A percentile compares a stretch with the other conserved stretches of the same genome.
phyloP scores from a whole-genome alignment of 345 rosid genomes.

The Dimocarpus longan region DNA sequence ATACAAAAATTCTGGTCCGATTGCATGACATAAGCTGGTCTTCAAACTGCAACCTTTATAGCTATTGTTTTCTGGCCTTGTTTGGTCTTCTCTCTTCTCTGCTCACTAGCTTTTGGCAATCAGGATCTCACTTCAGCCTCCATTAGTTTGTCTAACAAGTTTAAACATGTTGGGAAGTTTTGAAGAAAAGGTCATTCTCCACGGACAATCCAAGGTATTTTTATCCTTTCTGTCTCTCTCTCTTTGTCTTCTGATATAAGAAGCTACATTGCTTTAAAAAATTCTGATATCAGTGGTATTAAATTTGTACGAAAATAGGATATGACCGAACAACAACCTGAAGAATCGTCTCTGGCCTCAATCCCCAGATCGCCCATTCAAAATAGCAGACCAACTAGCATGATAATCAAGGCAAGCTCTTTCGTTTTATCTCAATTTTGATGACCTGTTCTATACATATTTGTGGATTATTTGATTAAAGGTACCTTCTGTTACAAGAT shows the following conservation, averaged over 20 bases:
- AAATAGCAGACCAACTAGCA: slow-evolving; percentile 49
- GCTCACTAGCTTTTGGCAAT: not conserved
- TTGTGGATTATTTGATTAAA: too few species aligned
- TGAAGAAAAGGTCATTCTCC: slow-evolving; percentile 15
- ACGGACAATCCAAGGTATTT: slow-evolving; percentile 30
- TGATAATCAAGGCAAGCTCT: slow-evolving; percentile 49
- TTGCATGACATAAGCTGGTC: slow-evolving; percentile 4
- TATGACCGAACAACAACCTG: slow-evolving; percentile 20
- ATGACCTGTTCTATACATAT: too few species aligned
- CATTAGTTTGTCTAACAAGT: not conserved
- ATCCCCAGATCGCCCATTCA: slow-evolving; percentile 25
- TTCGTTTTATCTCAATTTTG: not conserved
- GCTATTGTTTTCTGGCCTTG: slow-evolving; percentile 5
- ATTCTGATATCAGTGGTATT: not conserved
- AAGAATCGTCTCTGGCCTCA: slow-evolving; percentile 28
- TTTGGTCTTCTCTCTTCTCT: not conserved
- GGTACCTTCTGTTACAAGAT: not conserved
- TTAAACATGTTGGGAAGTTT: slow-evolving; percentile 21
- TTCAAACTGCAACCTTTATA: not conserved
- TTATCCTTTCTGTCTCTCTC: not conserved
- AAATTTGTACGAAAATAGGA: slow-evolving; percentile 11
- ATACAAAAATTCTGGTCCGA: not conserved
- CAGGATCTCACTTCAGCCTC: slow-evolving; percentile 1
- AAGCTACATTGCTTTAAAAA: not conserved
- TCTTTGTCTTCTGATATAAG: not conserved